Base-by-base conservation (phyloP, 805 yeast species). In the Ogataea ramenticola region DNA sequence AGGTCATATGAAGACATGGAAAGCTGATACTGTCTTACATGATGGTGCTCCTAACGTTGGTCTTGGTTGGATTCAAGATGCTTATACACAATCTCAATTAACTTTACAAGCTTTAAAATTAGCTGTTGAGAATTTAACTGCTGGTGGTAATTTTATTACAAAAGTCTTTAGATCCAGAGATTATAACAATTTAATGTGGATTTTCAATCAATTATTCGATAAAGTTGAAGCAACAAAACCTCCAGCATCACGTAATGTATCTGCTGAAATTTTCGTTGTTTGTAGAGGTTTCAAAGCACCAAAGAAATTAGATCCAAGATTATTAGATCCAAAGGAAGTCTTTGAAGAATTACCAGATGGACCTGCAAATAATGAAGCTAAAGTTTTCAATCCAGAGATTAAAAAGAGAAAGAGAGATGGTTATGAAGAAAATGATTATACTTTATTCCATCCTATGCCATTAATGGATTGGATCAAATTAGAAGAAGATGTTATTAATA, bases 11-110 rank as follows among this genome's bases (percentile, higher is more conserved):
- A 93, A 93, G 64, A 90, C 98, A 1, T 93, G 98, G 97, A 93
- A 93, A 57, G 99, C 98, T 1, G 98, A 93, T 61, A 87, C 96
- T 0, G 98, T 93, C 17, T 70, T 93, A 60, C 99, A 93, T 67
- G 99, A 93, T 75, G 99, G 99, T 82, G 99, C 99, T 26, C 99
- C 99, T 27, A 93, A 93, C 60, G 98, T 93, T 56, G 99, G 99
- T 82, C 75, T 93, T 59, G 96, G 96, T n/a, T 93, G 99, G 99
- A 93, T 86, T 19, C 99, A 93, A 66, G 99, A 93, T 79, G 99
- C 99, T 1, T 93, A 87, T 68, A 88, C 98, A 1, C 99, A 93
- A 69, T 88, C 96, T 24, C 98, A 91, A 60, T 79, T 93, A 54
- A 95, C 96, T 27, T 71, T 93, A 53, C 96, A 90, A 69, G 96